Conservation (phyloP, 176 grass and related monocot genomes). For the Elymus sibiricus region DNA sequence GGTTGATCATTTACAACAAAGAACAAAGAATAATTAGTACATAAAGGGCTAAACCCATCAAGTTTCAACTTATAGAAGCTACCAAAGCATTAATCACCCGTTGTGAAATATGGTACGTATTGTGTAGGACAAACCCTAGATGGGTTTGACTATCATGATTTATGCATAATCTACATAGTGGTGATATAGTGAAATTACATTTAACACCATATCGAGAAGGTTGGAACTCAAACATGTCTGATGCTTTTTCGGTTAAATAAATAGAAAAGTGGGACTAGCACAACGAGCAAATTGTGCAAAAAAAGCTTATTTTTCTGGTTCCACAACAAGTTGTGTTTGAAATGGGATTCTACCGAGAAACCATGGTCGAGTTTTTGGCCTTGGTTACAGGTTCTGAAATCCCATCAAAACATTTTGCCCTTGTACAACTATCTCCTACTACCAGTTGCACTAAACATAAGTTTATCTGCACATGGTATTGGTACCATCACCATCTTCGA, state of each 20-base stretch:
- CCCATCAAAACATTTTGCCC: neutral
- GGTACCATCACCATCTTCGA: too few species aligned
- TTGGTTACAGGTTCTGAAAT: neutral
- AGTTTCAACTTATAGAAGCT: neutral
- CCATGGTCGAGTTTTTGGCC: too few species aligned
- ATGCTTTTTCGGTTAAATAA: too few species aligned
- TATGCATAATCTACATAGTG: neutral
- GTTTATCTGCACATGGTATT: too few species aligned
- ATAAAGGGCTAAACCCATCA: neutral
- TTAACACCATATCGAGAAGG: neutral
- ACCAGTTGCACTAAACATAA: slow-evolving; percentile 8
- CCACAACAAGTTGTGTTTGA: too few species aligned
- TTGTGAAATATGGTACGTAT: neutral
- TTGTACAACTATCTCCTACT: neutral
- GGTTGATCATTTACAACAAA: neutral
- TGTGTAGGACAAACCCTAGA: neutral
- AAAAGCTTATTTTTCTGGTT: too few species aligned
- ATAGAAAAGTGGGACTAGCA: too few species aligned
- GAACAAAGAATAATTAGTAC: neutral
- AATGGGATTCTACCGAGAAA: too few species aligned
- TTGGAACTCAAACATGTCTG: too few species aligned
- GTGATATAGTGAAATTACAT: neutral
- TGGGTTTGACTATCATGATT: neutral
- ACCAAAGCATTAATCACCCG: neutral
- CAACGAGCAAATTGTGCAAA: too few species aligned